phyloP scores from a whole-genome alignment of 345 rosid genomes.

The Gynandropsis gynandra region DNA sequence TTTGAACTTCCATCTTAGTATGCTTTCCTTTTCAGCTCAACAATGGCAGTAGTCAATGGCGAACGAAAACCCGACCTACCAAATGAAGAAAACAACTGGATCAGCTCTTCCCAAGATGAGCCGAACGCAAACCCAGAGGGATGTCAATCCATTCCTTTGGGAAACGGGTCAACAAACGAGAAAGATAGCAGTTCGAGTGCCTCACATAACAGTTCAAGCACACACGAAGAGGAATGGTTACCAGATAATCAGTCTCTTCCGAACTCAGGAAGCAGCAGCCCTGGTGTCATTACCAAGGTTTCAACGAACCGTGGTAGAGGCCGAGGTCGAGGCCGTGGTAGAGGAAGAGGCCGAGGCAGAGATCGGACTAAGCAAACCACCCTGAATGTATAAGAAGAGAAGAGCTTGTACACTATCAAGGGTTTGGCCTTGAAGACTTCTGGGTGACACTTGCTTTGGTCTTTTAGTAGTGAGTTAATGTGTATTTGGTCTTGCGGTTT shows the following conservation, averaged over 20 bases:
- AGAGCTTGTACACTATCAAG: too few species aligned
- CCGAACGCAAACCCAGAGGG: neutral
- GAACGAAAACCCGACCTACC: conserved; percentile 27
- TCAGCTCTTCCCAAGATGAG: conserved; percentile 19
- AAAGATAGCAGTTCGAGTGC: conserved; percentile 32
- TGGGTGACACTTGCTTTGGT: too few species aligned
- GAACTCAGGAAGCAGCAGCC: conserved; percentile 28
- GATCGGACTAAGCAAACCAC: conserved; percentile 34
- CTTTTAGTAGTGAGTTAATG: too few species aligned
- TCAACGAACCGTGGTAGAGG: conserved; percentile 39
- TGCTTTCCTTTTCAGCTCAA: conserved; percentile 36
- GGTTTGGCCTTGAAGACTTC: too few species aligned
- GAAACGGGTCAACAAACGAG: conserved; percentile 15
- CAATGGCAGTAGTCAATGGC: conserved; percentile 29
- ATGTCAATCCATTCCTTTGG: conserved; percentile 15
- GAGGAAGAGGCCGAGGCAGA: conserved; percentile 39
- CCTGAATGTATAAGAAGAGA: too few species aligned
- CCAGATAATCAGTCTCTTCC: conserved; percentile 28
- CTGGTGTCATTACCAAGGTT: conserved; percentile 26
- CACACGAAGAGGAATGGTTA: conserved; percentile 40
- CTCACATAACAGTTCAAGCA: conserved; percentile 48
- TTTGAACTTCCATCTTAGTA: conserved; percentile 7
- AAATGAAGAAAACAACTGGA: conserved; percentile 25
- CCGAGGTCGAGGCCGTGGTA: conserved; percentile 26
- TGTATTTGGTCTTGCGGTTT: too few species aligned